Evolutionary conservation across 148 eudicot genomes (phyloP).

Genomic region (Cornus suecica): DNA sequence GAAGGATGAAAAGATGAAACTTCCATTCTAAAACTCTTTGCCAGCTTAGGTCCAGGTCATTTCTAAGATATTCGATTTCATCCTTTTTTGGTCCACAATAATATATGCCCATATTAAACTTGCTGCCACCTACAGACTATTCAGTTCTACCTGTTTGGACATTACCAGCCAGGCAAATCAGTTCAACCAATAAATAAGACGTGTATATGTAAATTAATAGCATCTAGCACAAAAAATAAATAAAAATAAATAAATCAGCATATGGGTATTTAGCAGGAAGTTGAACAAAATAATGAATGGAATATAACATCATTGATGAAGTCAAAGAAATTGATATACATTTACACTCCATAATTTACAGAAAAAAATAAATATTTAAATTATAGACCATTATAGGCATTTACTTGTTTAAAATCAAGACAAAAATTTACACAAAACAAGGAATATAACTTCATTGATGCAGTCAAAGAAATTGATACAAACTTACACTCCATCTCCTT

Average conservation of each 20-base stretch:
- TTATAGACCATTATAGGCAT: too few relatives aligned
- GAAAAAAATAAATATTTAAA: too few relatives aligned
- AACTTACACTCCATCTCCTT: background rate
- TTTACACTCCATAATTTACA: too few relatives aligned
- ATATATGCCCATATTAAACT: background rate
- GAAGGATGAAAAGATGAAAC: background rate
- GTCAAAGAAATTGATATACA: too few relatives aligned
- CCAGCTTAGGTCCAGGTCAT: conserved; percentile 19
- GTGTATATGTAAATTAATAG: background rate
- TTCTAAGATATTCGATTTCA: background rate
- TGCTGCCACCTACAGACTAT: conserved; percentile 10
- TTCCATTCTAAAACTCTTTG: conserved; percentile 1
- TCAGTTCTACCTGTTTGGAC: background rate
- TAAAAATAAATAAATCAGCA: too few relatives aligned
- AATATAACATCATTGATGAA: too few relatives aligned
- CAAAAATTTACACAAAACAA: background rate
- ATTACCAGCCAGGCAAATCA: conserved; percentile 12
- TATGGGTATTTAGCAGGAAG: too few relatives aligned
- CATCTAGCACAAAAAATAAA: background rate
- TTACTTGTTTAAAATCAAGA: too few relatives aligned
- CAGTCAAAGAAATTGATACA: conserved; percentile 1
- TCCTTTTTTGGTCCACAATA: background rate
- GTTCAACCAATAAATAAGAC: background rate
- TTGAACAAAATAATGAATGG: too few relatives aligned
- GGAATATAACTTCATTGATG: background rate